Conservation (phyloP, 2,329 filamentous ascomycete species). For the Calonectria naviculata region DNA sequence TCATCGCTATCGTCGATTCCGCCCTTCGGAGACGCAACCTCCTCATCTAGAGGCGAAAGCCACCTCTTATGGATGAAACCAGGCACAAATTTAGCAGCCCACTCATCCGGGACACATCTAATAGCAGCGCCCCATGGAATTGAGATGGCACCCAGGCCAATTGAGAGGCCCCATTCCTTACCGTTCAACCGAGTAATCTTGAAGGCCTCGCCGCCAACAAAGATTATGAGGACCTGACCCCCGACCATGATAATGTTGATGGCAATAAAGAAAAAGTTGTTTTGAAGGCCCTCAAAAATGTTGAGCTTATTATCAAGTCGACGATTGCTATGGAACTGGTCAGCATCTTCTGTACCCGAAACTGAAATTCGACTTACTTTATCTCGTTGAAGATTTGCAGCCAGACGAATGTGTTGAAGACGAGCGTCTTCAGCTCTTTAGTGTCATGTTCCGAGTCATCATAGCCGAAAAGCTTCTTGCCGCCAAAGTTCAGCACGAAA, state of each 20-base stretch:
- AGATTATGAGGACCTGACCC: constrained; percentile 87
- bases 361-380: constrained; percentile 69
- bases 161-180: constrained; percentile 84
- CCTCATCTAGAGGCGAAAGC: constrained; percentile 32
- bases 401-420: constrained; percentile 80
- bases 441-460: constrained; percentile 28
- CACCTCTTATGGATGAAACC: constrained; percentile 42
- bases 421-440: constrained; percentile 64
- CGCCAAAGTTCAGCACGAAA: constrained; percentile 71
- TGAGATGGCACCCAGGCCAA: constrained; percentile 80
- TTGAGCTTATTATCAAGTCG: constrained; percentile 88
- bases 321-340: constrained; percentile 62
- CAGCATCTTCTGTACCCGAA: constrained; percentile 61
- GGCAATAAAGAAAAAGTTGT: constrained; percentile 83
- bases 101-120: constrained; percentile 77
- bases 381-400: constrained; percentile 79
- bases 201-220: constrained; percentile 82
- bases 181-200: constrained; percentile 71
- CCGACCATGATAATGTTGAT: constrained; percentile 87
- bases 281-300: constrained; percentile 83
- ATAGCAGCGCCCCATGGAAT: constrained; percentile 80
- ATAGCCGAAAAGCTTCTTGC: constrained; percentile 64
- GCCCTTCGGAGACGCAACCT: constrained; percentile 26
- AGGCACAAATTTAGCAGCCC: constrained; percentile 44
- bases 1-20: constrained; percentile 36